Evolutionary conservation across 1,284 basidiomycete species (phyloP).

Genomic region (Gymnopus androsaceus): DNA sequence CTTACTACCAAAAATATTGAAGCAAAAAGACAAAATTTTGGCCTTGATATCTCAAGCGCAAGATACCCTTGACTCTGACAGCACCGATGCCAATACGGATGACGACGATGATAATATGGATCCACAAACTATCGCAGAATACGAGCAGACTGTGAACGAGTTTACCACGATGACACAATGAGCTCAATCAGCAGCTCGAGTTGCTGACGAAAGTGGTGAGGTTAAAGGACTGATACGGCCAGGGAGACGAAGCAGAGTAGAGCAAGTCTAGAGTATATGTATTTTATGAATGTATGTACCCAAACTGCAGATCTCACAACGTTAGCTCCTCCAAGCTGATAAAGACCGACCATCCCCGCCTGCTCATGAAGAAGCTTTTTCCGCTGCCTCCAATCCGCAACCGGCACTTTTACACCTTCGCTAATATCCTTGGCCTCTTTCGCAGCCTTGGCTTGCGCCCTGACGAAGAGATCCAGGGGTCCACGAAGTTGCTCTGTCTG

Average conservation of each 20-base stretch:
- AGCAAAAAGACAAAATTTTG: slow-evolving; percentile 12
- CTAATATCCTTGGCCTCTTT: slow-evolving; percentile 38
- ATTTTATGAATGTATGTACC: not conserved
- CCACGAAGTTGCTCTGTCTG: slow-evolving; percentile 57
- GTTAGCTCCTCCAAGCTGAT: slow-evolving; percentile 72
- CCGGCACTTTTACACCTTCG: slow-evolving; percentile 18
- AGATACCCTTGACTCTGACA: slow-evolving; percentile 5
- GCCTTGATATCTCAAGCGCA: slow-evolving; percentile 8
- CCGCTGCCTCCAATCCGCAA: slow-evolving; percentile 57
- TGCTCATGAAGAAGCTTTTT: slow-evolving; percentile 54
- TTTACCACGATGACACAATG: slow-evolving; percentile 4
- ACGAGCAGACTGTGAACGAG: slow-evolving; percentile 3
- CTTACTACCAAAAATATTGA: slow-evolving; percentile 7
- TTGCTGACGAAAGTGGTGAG: not conserved
- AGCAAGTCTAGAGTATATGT: not conserved
- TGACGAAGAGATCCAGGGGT: slow-evolving; percentile 60
- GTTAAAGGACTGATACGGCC: not conserved
- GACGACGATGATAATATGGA: not conserved
- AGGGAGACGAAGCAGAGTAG: too few species aligned
- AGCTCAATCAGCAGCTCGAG: slow-evolving; percentile 8
- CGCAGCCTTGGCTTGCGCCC: slow-evolving; percentile 48
- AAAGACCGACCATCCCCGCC: slow-evolving; percentile 59
- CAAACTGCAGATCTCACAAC: slow-evolving; percentile 35
- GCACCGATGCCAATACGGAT: not conserved
- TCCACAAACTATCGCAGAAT: not conserved